These are phyloP conservation scores for Jamesozyma jinghongensis DNA, from an alignment of 805 yeast species.

Conservation along the genomic window DNA sequence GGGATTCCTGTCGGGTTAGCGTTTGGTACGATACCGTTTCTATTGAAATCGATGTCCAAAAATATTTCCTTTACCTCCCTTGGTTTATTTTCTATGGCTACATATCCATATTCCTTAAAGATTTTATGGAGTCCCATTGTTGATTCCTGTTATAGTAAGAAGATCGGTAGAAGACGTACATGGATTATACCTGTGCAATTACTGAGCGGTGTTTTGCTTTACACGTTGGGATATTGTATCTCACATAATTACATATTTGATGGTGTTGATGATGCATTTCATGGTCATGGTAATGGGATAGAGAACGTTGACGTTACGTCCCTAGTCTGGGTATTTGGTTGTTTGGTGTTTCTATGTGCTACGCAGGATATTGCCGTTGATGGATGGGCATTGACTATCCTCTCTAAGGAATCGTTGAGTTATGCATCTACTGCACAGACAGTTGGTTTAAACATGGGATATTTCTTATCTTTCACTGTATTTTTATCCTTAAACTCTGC, in stretches of 20 bases:
- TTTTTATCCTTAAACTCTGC: constrained; percentile 85
- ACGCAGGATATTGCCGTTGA: constrained; percentile 98
- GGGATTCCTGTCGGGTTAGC: constrained; percentile 97
- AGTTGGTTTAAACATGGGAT: constrained; percentile 87
- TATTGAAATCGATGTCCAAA: constrained; percentile 53
- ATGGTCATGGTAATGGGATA: constrained; percentile 6
- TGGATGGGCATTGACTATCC: constrained; percentile 94
- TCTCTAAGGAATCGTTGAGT: constrained; percentile 67
- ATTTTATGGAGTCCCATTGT: constrained; percentile 94
- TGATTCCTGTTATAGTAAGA: constrained; percentile 65
- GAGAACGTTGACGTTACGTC: constrained; percentile 17
- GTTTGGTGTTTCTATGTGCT: constrained; percentile 80
- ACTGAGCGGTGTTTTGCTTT: constrained; percentile 60
- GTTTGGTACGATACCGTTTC: constrained; percentile 87
- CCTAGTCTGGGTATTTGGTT: constrained; percentile 65
- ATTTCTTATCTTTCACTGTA: constrained; percentile 83
- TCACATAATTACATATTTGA: constrained; percentile 42
- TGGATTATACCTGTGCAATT: constrained; percentile 94
- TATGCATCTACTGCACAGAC: constrained; percentile 98
- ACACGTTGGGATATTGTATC: constrained; percentile 46
- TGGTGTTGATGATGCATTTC: constrained; percentile 25
- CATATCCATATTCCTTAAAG: constrained; percentile 90
- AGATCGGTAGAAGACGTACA: constrained; percentile 72
- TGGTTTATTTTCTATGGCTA: constrained; percentile 82
- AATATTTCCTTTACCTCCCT: constrained; percentile 79